Conservation (phyloP, 108 stramenopile species). For the Poteriospumella lacustris region DNA sequence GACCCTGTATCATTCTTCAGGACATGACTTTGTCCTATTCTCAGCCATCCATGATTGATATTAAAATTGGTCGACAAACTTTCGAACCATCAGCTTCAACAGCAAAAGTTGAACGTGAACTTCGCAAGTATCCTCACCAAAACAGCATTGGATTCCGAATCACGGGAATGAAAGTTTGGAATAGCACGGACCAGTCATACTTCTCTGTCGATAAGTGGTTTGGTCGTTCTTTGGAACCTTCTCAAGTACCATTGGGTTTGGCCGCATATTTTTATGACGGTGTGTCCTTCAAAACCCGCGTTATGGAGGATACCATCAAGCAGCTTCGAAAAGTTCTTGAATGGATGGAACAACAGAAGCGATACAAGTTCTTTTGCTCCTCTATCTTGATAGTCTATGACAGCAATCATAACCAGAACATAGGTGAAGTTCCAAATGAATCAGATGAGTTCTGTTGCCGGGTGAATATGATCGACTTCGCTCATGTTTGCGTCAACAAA, state of each 20-base stretch:
- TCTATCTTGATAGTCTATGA: conserved; percentile 10
- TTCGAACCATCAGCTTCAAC: background rate
- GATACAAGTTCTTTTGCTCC: background rate
- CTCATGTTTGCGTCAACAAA: conserved; percentile 11
- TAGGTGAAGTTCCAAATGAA: background rate
- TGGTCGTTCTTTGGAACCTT: background rate
- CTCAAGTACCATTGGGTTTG: background rate
- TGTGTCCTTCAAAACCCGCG: background rate
- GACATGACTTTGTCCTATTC: background rate
- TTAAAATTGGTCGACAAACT: conserved; percentile 12
- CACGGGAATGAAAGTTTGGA: background rate
- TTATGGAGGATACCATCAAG: background rate
- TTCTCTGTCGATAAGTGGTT: background rate
- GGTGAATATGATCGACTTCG: conserved; percentile 8
- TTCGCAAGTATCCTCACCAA: background rate
- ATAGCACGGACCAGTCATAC: background rate
- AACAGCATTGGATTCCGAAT: background rate
- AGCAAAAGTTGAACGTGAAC: background rate
- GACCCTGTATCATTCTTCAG: too few species aligned
- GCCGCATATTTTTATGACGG: background rate
- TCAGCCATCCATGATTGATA: background rate
- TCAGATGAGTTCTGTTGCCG: background rate
- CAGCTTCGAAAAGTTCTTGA: background rate
- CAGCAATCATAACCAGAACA: background rate
- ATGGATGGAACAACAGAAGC: background rate